phyloP scores from a whole-genome alignment of 2,329 filamentous ascomycete genomes.

The Alternaria sp. region DNA sequence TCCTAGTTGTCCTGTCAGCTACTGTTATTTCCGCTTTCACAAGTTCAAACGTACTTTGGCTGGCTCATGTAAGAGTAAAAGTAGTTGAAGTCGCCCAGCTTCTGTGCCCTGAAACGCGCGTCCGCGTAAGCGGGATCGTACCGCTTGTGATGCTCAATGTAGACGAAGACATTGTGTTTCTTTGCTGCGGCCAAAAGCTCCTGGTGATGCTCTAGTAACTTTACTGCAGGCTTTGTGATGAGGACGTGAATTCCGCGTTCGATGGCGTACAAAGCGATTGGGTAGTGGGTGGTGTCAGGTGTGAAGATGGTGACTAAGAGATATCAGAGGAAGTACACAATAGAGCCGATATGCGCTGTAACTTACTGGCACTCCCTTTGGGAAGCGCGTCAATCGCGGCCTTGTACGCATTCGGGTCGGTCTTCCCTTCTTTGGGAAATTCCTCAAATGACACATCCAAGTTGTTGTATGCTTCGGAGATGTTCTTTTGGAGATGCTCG shows the following conservation, averaged over 20 bases:
- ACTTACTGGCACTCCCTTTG: constrained; percentile 75
- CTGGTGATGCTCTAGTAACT: constrained; percentile 82
- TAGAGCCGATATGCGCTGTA: neutral
- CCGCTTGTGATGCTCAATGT: constrained; percentile 96
- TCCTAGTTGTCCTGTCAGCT: constrained; percentile 83
- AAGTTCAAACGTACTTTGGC: constrained; percentile 58
- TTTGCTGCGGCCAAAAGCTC: constrained; percentile 75
- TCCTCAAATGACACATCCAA: constrained; percentile 88
- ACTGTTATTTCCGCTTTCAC: neutral
- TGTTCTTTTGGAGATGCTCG: constrained; percentile 86
- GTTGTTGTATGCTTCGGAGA: constrained; percentile 85
- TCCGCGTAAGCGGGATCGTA: constrained; percentile 94
- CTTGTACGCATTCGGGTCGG: constrained; percentile 87
- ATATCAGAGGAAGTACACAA: neutral
- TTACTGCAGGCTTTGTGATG: constrained; percentile 93
- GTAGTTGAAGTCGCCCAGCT: constrained; percentile 95
- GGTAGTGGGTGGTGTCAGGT: constrained; percentile 90
- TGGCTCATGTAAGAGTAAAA: constrained; percentile 98
- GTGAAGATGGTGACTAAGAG: constrained; percentile 91
- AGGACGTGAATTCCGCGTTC: constrained; percentile 88
- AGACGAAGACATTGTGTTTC: constrained; percentile 84
- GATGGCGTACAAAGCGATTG: constrained; percentile 91
- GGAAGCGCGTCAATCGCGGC: constrained; percentile 83
- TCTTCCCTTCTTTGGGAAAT: constrained; percentile 76
- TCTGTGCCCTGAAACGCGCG: constrained; percentile 78